Evolutionary conservation across 2,329 filamentous ascomycete genomes (phyloP).

Genomic region (Diplodia intermedia): DNA sequence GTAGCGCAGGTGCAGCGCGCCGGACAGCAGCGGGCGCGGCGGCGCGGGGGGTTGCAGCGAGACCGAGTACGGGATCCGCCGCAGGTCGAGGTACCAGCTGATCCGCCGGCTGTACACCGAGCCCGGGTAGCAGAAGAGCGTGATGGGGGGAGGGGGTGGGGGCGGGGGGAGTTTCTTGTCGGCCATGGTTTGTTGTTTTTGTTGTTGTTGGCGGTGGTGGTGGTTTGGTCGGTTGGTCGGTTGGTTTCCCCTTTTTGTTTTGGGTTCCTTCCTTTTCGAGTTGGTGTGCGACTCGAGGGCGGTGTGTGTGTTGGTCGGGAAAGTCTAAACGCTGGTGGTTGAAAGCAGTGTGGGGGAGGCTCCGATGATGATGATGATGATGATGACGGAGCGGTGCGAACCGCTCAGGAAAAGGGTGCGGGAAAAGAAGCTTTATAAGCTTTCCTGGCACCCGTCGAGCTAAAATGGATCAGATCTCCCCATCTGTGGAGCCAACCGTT

Average conservation of each 20-base stretch:
- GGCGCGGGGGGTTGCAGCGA: constrained; percentile 66
- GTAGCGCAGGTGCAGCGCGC: constrained; percentile 67
- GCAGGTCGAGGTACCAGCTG: constrained; percentile 30
- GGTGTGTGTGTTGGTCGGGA: too few species aligned
- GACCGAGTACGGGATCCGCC: constrained; percentile 9
- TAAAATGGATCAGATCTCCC: neutral
- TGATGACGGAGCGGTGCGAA: neutral
- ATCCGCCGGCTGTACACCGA: constrained; percentile 17
- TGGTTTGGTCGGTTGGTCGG: too few species aligned
- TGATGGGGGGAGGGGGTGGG: neutral
- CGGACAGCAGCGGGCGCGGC: constrained; percentile 69
- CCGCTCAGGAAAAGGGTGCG: neutral
- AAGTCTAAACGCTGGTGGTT: neutral
- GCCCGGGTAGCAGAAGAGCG: constrained; percentile 27
- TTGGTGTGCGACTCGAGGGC: too few species aligned
- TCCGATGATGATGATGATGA: neutral
- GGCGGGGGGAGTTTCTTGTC: constrained; percentile 7
- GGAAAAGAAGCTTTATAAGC: constrained; percentile 6
- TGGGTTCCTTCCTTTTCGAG: too few species aligned
- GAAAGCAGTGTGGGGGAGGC: neutral
- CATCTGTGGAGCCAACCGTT: constrained; percentile 13
- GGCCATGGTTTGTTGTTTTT: neutral
- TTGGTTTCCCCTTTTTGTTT: too few species aligned
- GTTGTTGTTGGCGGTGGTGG: neutral
- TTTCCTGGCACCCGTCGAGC: neutral